Percentiles rank a stretch among this genome's conserved stretches.
phyloP scores from a whole-genome alignment of 1,139 yeast species.

The Candida tetrigidarum region DNA sequence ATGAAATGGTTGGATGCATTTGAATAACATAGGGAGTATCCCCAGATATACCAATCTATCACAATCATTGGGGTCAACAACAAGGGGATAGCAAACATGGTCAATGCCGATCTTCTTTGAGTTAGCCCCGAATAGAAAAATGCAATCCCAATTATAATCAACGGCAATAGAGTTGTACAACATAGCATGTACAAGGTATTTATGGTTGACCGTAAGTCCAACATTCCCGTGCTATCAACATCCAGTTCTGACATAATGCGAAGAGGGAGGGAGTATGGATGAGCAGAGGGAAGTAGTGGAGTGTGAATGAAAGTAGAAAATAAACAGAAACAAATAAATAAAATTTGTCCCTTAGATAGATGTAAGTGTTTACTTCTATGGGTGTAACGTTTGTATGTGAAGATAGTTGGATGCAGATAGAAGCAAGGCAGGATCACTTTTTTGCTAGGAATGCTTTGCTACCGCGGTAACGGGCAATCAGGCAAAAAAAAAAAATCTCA shows the following conservation, averaged over 20 bases:
- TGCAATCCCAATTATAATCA: slow-evolving; percentile 47
- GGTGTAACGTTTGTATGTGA: background rate
- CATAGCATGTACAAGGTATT: slow-evolving; percentile 42
- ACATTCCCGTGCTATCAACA: background rate
- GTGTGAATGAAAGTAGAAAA: too few relatives aligned
- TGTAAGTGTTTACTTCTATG: background rate
- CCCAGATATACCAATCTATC: slow-evolving; percentile 62
- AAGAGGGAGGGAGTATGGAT: too few relatives aligned
- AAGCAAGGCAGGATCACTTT: slow-evolving; percentile 3
- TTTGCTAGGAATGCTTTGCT: too few relatives aligned
- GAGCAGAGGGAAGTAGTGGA: too few relatives aligned
- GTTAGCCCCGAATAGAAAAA: slow-evolving; percentile 64
- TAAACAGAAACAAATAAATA: background rate
- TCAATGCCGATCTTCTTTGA: slow-evolving; percentile 57
- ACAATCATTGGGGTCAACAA: slow-evolving; percentile 45
- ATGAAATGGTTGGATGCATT: slow-evolving; percentile 46
- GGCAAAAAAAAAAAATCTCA: background rate
- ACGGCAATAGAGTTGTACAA: slow-evolving; percentile 38
- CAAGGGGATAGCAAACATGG: slow-evolving; percentile 56
- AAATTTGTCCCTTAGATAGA: background rate
- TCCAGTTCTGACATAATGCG: slow-evolving; percentile 1
- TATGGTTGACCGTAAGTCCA: slow-evolving; percentile 26
- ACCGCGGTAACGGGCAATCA: too few relatives aligned
- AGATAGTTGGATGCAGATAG: background rate
- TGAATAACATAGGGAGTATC: slow-evolving; percentile 56